These are phyloP conservation scores for Corymbia citriodora DNA, from an alignment of 441 rosid genomes.

Conservation along the genomic window DNA sequence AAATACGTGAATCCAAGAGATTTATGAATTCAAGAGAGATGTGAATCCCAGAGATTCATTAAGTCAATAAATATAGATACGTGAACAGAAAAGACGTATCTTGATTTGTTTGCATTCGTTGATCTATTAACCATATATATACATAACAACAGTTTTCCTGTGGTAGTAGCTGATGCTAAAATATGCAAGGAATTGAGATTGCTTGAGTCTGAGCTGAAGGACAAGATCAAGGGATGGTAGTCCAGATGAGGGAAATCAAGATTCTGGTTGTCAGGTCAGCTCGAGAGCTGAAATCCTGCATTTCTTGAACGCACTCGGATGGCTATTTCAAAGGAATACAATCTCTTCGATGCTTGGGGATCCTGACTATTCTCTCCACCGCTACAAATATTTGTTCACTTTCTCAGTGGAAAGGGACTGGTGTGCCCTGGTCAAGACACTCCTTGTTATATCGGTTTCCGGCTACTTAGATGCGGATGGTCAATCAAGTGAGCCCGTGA, in stretches of 20 bases:
- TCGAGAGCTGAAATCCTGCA: conserved; percentile 59
- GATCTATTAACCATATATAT: no score
- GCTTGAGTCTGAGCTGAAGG: conserved; percentile 60
- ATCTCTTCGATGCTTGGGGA: conserved; percentile 17
- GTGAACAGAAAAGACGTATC: no score
- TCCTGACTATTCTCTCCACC: conserved; percentile 40
- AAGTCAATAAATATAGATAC: no score
- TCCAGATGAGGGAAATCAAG: conserved; percentile 40
- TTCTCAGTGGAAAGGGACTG: conserved; percentile 75
- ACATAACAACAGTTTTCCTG: conserved; percentile 37
- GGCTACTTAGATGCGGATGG: conserved; percentile 31
- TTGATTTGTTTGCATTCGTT: no score
- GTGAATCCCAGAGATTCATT: no score
- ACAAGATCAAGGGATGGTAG: conserved; percentile 24
- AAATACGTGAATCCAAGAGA: no score
- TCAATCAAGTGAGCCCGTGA: conserved; percentile 40
- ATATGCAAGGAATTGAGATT: conserved; percentile 74
- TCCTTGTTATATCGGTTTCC: conserved; percentile 61
- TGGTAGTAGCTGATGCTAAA: conserved; percentile 69
- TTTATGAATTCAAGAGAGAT: no score
- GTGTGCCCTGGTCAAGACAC: conserved; percentile 49
- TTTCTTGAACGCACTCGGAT: conserved; percentile 86
- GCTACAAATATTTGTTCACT: conserved; percentile 65
- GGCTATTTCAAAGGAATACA: conserved; percentile 68
- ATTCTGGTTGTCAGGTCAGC: conserved; percentile 24